These are phyloP conservation scores for Aspergillus chevalieri DNA, from an alignment of 2,329 filamentous ascomycete genomes.

Conservation along the genomic window DNA sequence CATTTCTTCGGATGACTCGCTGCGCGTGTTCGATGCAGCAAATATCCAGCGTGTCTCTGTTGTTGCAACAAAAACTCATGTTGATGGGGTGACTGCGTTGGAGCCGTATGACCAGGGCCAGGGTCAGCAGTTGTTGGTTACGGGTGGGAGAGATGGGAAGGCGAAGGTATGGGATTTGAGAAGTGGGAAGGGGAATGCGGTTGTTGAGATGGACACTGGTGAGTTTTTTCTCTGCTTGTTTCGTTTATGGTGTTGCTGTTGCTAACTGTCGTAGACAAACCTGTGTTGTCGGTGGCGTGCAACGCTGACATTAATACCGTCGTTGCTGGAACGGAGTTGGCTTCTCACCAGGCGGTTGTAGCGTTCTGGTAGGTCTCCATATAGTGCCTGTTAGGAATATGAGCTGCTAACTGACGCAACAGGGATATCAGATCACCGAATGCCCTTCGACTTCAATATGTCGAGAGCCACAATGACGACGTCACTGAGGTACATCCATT, in stretches of 20 bases:
- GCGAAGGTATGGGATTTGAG: constrained; percentile 39
- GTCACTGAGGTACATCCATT: constrained; percentile 48
- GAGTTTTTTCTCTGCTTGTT: constrained; percentile 12
- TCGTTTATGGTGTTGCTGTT: neutral
- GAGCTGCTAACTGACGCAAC: constrained; percentile 21
- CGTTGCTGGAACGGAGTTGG: constrained; percentile 52
- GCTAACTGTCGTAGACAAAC: constrained; percentile 28
- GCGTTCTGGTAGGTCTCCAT: constrained; percentile 33
- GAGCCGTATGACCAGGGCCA: constrained; percentile 19
- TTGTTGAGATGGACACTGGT: constrained; percentile 32
- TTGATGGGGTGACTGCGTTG: constrained; percentile 35
- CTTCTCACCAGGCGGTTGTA: constrained; percentile 37
- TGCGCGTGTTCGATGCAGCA: constrained; percentile 35
- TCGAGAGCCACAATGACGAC: constrained; percentile 51
- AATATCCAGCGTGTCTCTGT: constrained; percentile 26
- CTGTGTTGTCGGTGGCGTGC: constrained; percentile 50
- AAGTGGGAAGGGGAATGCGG: constrained; percentile 21
- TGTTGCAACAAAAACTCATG: constrained; percentile 25
- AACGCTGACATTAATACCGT: constrained; percentile 42
- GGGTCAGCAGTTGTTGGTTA: constrained; percentile 23
- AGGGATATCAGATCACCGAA: constrained; percentile 41
- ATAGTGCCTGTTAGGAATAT: constrained; percentile 1
- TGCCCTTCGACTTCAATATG: constrained; percentile 32
- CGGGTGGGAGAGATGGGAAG: constrained; percentile 36
- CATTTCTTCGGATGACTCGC: constrained; percentile 42